Conservation (phyloP, 2,329 filamentous ascomycete species). For the Arthroderma sp. region DNA sequence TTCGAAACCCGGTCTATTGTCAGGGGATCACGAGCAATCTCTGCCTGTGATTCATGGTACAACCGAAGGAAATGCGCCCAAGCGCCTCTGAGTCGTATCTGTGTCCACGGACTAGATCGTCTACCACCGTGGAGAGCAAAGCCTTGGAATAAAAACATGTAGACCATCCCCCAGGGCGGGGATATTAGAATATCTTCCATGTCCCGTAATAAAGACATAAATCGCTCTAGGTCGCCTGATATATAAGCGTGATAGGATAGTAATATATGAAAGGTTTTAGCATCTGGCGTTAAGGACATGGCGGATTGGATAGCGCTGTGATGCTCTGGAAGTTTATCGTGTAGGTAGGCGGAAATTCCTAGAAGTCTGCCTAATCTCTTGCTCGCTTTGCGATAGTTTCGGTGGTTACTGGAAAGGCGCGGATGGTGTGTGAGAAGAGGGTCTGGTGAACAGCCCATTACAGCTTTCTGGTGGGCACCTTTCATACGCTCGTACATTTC, state of each 20-base stretch:
- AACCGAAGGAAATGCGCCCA: constrained; percentile 49
- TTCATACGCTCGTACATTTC: constrained; percentile 80
- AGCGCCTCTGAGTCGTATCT: constrained; percentile 51
- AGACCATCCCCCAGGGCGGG: constrained; percentile 61
- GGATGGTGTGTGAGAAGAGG: constrained; percentile 13
- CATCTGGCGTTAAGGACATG: constrained; percentile 57
- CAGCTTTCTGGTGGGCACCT: constrained; percentile 32
- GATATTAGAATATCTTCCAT: constrained; percentile 57
- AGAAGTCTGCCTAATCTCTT: constrained; percentile 38
- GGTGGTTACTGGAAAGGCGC: constrained; percentile 22
- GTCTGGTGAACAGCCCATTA: background rate
- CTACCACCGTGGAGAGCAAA: constrained; percentile 61
- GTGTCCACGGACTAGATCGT: constrained; percentile 57
- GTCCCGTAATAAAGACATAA: constrained; percentile 61
- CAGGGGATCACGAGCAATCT: constrained; percentile 10
- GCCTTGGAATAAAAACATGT: constrained; percentile 67
- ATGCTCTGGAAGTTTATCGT: constrained; percentile 38
- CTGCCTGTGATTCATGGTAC: constrained; percentile 23
- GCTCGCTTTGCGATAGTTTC: constrained; percentile 22
- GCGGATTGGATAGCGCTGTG: constrained; percentile 51
- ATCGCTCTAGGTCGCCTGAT: constrained; percentile 57
- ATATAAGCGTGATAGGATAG: constrained; percentile 58
- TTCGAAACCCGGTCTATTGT: constrained; percentile 8
- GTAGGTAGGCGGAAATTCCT: constrained; percentile 29
- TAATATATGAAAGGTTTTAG: constrained; percentile 67